Evolutionary conservation across 257 asterid species (phyloP), one percentile per base, ranked within the genome.

Genomic region (Solanum paucissectum): DNA sequence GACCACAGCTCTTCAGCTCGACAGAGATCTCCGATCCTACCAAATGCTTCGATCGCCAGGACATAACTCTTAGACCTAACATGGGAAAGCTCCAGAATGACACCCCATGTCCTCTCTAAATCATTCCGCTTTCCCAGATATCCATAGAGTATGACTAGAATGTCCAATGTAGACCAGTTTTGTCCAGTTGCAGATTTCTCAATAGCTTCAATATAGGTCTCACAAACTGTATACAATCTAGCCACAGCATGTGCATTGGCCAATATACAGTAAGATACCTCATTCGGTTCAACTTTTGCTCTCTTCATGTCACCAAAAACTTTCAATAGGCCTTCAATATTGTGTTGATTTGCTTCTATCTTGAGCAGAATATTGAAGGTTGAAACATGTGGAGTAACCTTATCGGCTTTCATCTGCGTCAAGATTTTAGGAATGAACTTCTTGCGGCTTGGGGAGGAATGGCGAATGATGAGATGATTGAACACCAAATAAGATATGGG

Each of bases 161-260:
- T 94, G 90, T 94, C 97, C 55, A 89, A 76, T 2, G 98, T 95
- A 2, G 98, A 94, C 99, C 99, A 95, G 91, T 97, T 97, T 38
- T 89, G 73, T 64, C 98, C 98, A 7, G 95, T 91, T 92, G 93
- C 91, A 12, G 91, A 92, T 89, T 92, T 91, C 89, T 94, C 92
- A 25, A 95, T 76, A 23, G 89, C 88, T 89, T 94, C 98, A 52
- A 90, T 93, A 84, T 94, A 95, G 44, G 93, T 92, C 90, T 93
- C 96, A 46, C 98, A 95, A 25, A 89, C 98, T 66, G 96, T 93
- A 88, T 87, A 93, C 91, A 95, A 83, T 93, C 96, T 91, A 18
- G 98, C 98, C 90, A 94, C 98, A 82, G 96, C 97, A 92, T 95
- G 98, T 55, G 99, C 93, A 68, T 92, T 89, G 46, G 98, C 98